phyloP scores from a whole-genome alignment of 2,329 filamentous ascomycete genomes.

The Pseudocercospora pini-densiflorae region DNA sequence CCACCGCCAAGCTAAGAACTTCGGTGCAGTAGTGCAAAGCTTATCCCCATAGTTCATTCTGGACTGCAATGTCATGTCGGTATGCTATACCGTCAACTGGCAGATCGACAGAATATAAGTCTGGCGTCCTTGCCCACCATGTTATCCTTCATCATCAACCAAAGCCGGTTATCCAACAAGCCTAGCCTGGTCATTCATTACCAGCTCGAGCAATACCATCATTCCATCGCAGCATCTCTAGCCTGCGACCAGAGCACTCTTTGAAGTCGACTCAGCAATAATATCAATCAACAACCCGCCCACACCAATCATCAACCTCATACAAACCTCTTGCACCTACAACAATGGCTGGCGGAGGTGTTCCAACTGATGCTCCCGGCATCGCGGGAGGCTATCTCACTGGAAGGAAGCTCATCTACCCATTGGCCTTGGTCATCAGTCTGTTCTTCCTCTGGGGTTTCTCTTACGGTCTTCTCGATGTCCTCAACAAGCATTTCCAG shows the following conservation, averaged over 20 bases:
- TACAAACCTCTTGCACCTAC: slow-evolving; percentile 7
- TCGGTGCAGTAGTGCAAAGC: slow-evolving; percentile 22
- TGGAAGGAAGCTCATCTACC: slow-evolving; percentile 53
- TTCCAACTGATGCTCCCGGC: slow-evolving; percentile 44
- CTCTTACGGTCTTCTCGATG: slow-evolving; percentile 35
- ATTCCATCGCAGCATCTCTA: slow-evolving; percentile 26
- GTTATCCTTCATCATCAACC: slow-evolving; percentile 20
- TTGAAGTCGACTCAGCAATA: background rate
- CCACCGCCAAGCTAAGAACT: slow-evolving; percentile 17
- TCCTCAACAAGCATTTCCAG: slow-evolving; percentile 45
- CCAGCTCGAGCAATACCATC: slow-evolving; percentile 24
- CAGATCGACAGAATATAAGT: slow-evolving; percentile 22
- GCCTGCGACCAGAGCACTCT: slow-evolving; percentile 17
- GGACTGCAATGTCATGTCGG: slow-evolving; percentile 16
- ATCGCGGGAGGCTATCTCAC: slow-evolving; percentile 50
- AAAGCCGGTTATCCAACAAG: slow-evolving; percentile 17
- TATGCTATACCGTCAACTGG: background rate
- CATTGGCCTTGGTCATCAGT: slow-evolving; percentile 52
- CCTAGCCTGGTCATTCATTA: slow-evolving; percentile 26
- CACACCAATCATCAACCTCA: background rate
- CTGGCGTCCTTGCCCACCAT: slow-evolving; percentile 7
- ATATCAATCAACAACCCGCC: background rate
- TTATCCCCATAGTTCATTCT: slow-evolving; percentile 19
- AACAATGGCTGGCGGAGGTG: slow-evolving; percentile 48
- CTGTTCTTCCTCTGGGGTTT: slow-evolving; percentile 51